Evolutionary conservation across 208 protist genomes (phyloP).

Genomic region (Acanthamoeba divionensis): DNA sequence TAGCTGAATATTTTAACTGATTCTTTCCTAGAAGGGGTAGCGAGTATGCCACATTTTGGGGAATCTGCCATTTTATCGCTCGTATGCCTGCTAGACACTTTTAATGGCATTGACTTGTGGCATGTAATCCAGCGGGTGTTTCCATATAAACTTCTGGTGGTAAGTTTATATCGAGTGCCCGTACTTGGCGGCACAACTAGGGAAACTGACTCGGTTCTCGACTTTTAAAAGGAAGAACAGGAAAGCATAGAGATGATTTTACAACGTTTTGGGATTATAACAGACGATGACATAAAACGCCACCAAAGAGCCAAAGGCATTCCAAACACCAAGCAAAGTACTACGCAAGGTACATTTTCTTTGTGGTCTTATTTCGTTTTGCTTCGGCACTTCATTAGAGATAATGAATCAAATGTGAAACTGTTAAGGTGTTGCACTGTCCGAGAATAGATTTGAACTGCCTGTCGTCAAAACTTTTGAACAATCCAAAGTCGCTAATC

Average conservation of each 20-base stretch:
- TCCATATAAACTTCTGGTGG: conserved; percentile 6
- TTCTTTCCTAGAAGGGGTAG: neutral
- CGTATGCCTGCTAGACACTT: neutral
- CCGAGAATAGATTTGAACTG: too few species aligned
- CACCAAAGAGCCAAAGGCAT: too few species aligned
- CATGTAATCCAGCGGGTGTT: neutral
- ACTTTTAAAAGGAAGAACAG: conserved; percentile 20
- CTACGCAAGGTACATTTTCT: too few species aligned
- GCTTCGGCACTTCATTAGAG: too few species aligned
- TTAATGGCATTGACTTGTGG: too few species aligned
- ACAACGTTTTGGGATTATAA: neutral
- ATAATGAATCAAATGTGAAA: too few species aligned
- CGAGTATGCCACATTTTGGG: conserved; percentile 22
- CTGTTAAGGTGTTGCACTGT: too few species aligned
- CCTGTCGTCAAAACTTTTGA: too few species aligned
- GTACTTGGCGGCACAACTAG: neutral
- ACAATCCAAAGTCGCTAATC: too few species aligned
- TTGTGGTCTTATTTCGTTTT: too few species aligned
- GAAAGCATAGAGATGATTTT: conserved; percentile 26
- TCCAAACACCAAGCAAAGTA: too few species aligned
- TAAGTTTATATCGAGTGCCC: neutral
- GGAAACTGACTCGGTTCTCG: neutral
- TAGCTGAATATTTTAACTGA: neutral
- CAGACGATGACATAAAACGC: too few species aligned
- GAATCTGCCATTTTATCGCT: conserved; percentile 15